These are phyloP conservation scores for Scheffersomyces illinoinensis DNA, from an alignment of 1,139 yeast species.

Conservation along the genomic window DNA sequence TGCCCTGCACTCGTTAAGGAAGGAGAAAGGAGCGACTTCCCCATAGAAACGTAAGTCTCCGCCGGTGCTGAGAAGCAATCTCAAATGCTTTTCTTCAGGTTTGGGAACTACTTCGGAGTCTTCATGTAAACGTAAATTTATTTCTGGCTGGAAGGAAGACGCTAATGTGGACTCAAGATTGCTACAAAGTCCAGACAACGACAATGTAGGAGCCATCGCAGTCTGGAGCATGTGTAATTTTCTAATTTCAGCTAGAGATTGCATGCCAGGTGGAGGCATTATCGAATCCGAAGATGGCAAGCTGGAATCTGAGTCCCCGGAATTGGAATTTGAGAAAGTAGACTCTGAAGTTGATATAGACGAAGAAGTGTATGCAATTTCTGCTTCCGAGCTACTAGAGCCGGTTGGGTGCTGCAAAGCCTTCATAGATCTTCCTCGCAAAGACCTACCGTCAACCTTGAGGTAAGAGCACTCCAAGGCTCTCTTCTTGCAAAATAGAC, in stretches of 20 bases:
- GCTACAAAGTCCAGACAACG: neutral
- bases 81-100: slow-evolving; percentile 17
- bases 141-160: neutral
- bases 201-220: slow-evolving; percentile 1
- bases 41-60: slow-evolving; percentile 27
- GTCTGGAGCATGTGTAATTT: slow-evolving; percentile 3
- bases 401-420: neutral
- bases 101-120: slow-evolving; percentile 11
- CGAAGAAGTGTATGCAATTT: neutral
- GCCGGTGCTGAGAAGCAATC: slow-evolving; percentile 19
- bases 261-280: neutral
- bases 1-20: slow-evolving; percentile 24
- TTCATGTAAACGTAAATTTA: neutral
- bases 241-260: neutral
- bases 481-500: neutral
- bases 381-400: neutral
- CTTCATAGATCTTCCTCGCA: neutral
- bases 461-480: neutral
- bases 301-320: neutral
- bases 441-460: neutral
- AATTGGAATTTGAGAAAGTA: neutral
- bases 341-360: neutral
- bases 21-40: slow-evolving; percentile 27
- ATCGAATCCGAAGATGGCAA: neutral
- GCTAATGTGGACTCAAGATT: neutral